Base-by-base conservation (phyloP, 192 early-diverging fungal species). In the Podila epicladia region DNA sequence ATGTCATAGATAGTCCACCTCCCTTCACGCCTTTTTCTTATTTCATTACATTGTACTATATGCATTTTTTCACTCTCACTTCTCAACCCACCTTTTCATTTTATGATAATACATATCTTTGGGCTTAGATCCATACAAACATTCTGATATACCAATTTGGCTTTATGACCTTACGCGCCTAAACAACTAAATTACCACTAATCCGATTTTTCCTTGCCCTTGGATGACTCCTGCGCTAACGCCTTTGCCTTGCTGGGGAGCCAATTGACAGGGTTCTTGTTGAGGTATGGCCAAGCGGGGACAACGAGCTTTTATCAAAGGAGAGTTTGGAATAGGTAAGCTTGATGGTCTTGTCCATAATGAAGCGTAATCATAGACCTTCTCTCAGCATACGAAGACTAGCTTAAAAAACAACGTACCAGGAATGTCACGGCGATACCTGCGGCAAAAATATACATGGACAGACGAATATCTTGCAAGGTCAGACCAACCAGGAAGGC, bases 231-330 rank as follows among this genome's bases (percentile, higher is more conserved):
- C 38, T 63, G 22, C 49, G 63, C 51, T 76, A 71, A 62, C 2
- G 62, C 41, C 53, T 73, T 73, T 53, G 41, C 77, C 51, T 67
- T 72, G 55, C 77, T 73, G 5, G 77, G 77, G 15, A 80, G 71
- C 77, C 77, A 80, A 22, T 69, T 57, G 61, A 73, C 57, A 24
- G 77, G 67, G 53, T 73, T 69, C 48, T 45, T 68, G 15, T 61
- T 80, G 28, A 80, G 67, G 55, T 73, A 80, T 35, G 77, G 71
- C 77, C 77, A 80, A 17, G 77, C 77, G 22, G 77, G 77, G 22
- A 80, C 62, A 9, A 80, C 71, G 38, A 73, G 66, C 77, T 80
- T 69, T 22, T 9, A 17, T 20, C 4, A 8, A 22, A 53, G 15
- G 2, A 22, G 53, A 26, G 8, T 9, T 9, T 55, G 11, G 19